Evolutionary conservation across 2,329 filamentous ascomycete genomes (phyloP).

Genomic region (Talaromyces sp.): DNA sequence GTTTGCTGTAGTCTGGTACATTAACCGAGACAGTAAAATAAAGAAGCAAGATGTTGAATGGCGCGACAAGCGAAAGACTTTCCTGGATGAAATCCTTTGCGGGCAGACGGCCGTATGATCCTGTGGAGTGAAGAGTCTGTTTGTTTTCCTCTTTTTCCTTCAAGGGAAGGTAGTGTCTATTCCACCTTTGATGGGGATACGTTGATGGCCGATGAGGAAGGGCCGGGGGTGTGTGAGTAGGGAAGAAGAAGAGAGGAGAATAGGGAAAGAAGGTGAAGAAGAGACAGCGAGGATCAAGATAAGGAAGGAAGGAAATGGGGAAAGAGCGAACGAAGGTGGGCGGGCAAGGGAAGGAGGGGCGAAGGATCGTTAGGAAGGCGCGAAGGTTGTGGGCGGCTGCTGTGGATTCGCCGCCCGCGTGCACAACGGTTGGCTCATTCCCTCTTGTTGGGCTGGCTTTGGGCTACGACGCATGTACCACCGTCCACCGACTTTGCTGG

Average conservation of each 20-base stretch:
- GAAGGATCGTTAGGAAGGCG: conserved; percentile 25
- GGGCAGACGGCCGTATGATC: conserved; percentile 2
- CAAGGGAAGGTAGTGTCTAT: conserved; percentile 3
- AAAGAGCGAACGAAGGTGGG: conserved; percentile 19
- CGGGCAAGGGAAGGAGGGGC: conserved; percentile 25
- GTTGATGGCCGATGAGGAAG: conserved; percentile 6
- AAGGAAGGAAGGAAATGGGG: conserved; percentile 24
- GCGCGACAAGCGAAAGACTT: conserved; percentile 1
- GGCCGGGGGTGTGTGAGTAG: conserved; percentile 14
- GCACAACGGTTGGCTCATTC: conserved; percentile 15
- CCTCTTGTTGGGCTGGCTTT: conserved; percentile 37
- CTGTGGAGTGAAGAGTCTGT: conserved; percentile 3
- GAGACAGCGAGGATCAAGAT: conserved; percentile 29
- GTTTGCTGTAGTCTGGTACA: conserved; percentile 17
- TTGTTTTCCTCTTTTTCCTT: conserved; percentile 13
- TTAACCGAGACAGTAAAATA: conserved; percentile 15
- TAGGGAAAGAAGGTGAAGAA: conserved; percentile 25
- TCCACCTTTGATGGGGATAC: conserved; percentile 4
- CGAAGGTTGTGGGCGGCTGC: conserved; percentile 21
- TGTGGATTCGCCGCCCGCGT: conserved; percentile 18
- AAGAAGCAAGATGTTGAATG: conserved; percentile 13
- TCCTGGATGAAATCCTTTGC: conserved; percentile 9
- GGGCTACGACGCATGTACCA: conserved; percentile 27
- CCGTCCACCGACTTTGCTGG: conserved; percentile 27
- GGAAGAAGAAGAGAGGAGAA: conserved; percentile 14